Evolutionary conservation across 192 early-diverging fungal genomes (phyloP), one percentile per base, ranked within the genome.

Genomic region (Chytriomyces confervae): DNA sequence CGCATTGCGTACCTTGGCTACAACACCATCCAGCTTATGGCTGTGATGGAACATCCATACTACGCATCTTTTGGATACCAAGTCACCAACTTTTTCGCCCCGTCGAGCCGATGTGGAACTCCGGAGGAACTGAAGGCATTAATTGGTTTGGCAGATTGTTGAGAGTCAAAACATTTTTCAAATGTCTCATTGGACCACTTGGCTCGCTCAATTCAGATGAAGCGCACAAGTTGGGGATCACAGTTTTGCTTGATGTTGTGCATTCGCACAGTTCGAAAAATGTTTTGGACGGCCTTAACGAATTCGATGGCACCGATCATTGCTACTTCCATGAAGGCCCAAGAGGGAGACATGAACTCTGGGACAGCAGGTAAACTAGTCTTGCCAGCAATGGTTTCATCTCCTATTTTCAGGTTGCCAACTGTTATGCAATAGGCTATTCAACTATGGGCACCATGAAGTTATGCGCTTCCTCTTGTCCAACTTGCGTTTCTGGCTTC

Each of bases 41-140:
- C 97, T 48, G 84, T 99, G 62, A 98, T 98, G 96, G 97, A 99
- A 82, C 97, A 99, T 75, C 96, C 97, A 43, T 99, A 99, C 84
- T 99, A 98, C 76, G 97, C 96, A 50, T 94, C 92, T 8, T 98
- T 98, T 76, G 97, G 97, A 3, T 99, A 99, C 82, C 97, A 99
- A 80, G 97, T 99, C 64, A 97, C 97, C 46, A 95, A 91, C 77
- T 98, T 97, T 84, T 99, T 95, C 84, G 94, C 95, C n/a, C 90
- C 92, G 46, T 93, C 95, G 66, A 92, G 91, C 81, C 93, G 97
- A 45, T 97, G 93, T 79, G 96, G 89, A n/a, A 92, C 93, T 44
- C 97, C 97, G 10, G 97, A 98, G 80, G 94, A 96, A 36, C 86
- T 98, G 57, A 97, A 90, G 86, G 91, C 92, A 80, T 81, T 98